Evolutionary conservation across 2,329 filamentous ascomycete species (phyloP), one percentile per base, ranked within the genome.

Genomic region (Zymoseptoria tritici): DNA sequence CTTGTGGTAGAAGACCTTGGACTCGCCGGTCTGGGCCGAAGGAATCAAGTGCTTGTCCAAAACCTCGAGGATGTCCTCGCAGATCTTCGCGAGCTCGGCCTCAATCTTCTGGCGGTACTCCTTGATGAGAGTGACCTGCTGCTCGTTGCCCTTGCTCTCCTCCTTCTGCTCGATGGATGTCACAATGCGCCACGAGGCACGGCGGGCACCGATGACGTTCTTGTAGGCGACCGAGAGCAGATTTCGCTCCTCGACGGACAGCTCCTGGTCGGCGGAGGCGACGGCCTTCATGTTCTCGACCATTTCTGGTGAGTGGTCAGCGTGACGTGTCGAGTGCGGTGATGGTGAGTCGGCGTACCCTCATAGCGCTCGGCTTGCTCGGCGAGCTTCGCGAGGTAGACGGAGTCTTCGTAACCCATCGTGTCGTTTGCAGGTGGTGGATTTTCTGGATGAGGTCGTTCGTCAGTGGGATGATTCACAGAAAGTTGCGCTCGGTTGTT

Each of bases 311-410:
- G 55, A 29, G 29, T 29, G 31, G 61, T 65, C 58, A 68, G 75
- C 84, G 74, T 82, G 55, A 55, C 46, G 13, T 22, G 50, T n/a
- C 21, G 49, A 62, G 56, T 24, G 29, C 26, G 56, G 46, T 52
- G 56, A 42, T 19, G 55, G 46, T n/a, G 54, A 29, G 53, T 22
- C 49, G 36, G 67, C 69, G 72, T 74, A 97, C 94, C 94, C 85
- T 99, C 94, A 82, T 99, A 99, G 79, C 94, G 93, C 88, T 99
- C 94, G 80, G 94, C 94, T 87, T 99, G 94, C 88, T 99, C 94
- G 78, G 94, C 94, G 80, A 99, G 90, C 91, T 97, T 97, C 82
- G 94, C 94, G 79, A 97, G 89, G 81, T 97, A 97, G 76, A 99
- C 94, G 75, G 92, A 93, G 83, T 97, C 92, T 86, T 97, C 93